These are phyloP conservation scores for Fusarium chlamydosporum DNA, from an alignment of 2,329 filamentous ascomycete genomes.

Conservation along the genomic window DNA sequence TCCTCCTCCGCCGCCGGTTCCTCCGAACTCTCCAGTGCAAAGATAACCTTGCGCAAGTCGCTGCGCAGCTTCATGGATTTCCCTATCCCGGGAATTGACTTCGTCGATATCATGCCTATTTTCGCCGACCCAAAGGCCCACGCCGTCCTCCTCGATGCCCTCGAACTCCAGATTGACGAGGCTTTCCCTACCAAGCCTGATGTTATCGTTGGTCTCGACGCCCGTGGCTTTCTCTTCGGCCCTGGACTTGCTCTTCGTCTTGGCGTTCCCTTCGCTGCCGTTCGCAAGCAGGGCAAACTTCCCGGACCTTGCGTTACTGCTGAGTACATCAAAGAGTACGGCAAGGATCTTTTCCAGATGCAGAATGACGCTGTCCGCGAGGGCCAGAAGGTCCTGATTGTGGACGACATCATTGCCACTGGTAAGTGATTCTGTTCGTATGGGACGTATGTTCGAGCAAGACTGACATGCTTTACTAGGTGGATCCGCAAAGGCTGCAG, in stretches of 20 bases:
- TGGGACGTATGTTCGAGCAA: slow-evolving; percentile 14
- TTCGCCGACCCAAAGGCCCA: slow-evolving; percentile 85
- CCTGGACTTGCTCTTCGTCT: slow-evolving; percentile 87
- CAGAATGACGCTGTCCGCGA: slow-evolving; percentile 86
- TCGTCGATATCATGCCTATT: slow-evolving; percentile 97
- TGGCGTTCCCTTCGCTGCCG: slow-evolving; percentile 89
- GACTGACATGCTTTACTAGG: slow-evolving; percentile 66
- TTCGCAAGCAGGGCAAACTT: slow-evolving; percentile 95
- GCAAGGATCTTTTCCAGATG: slow-evolving; percentile 95
- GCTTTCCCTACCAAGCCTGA: slow-evolving; percentile 79
- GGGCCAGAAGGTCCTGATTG: slow-evolving; percentile 90
- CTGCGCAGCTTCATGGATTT: slow-evolving; percentile 93
- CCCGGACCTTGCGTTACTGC: slow-evolving; percentile 90
- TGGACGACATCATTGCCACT: slow-evolving; percentile 98
- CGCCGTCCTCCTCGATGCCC: slow-evolving; percentile 81
- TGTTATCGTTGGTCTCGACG: slow-evolving; percentile 93
- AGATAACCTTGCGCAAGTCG: slow-evolving; percentile 77
- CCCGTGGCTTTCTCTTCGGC: slow-evolving; percentile 94
- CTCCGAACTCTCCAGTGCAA: slow-evolving; percentile 76
- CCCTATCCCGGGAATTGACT: slow-evolving; percentile 90
- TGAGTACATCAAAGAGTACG: slow-evolving; percentile 95
- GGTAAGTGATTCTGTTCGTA: slow-evolving; percentile 69
- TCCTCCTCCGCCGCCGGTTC: slow-evolving; percentile 71
- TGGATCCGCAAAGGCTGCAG: slow-evolving; percentile 90
- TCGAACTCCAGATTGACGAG: slow-evolving; percentile 84